Conservation (phyloP, 1,139 yeast species). For the Suhomyces bribrorum region DNA sequence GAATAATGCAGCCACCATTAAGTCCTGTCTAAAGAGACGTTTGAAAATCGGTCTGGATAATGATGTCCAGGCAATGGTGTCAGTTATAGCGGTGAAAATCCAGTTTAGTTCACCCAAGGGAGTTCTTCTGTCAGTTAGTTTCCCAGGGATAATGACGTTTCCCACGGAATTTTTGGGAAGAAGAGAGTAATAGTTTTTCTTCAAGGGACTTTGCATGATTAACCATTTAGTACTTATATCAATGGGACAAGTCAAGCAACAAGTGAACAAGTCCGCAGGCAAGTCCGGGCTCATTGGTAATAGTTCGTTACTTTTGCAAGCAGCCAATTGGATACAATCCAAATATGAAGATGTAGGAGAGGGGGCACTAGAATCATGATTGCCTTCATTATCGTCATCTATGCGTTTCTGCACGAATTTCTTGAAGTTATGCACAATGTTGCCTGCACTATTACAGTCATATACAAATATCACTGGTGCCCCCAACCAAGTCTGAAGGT, state of each 20-base stretch:
- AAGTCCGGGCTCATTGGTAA: conserved; percentile 92
- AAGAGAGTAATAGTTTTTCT: conserved; percentile 54
- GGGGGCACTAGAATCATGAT: conserved; percentile 64
- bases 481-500: conserved; percentile 94
- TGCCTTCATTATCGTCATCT: conserved; percentile 79
- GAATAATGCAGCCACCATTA: conserved; percentile 95
- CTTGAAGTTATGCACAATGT: conserved; percentile 86
- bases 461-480: conserved; percentile 96
- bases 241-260: conserved; percentile 93
- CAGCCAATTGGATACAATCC: conserved; percentile 92
- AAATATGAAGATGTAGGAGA: conserved; percentile 71
- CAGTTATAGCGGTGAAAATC: conserved; percentile 98
- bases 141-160: conserved; percentile 80
- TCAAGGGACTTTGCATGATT: conserved; percentile 77
- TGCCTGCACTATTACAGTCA: conserved; percentile 95
- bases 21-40: conserved; percentile 87
- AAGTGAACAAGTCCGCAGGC: conserved; percentile 95
- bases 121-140: conserved; percentile 86
- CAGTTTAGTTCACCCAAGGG: conserved; percentile 96
- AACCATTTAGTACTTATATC: conserved; percentile 94
- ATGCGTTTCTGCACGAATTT: conserved; percentile 88
- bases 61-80: conserved; percentile 97
- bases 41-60: conserved; percentile 87
- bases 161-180: conserved; percentile 55
- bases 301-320: conserved; percentile 83